Percentiles rank a stretch among this genome's conserved stretches.
Conservation (phyloP, 345 rosid genomes). For the Schrenkiella parvula region DNA sequence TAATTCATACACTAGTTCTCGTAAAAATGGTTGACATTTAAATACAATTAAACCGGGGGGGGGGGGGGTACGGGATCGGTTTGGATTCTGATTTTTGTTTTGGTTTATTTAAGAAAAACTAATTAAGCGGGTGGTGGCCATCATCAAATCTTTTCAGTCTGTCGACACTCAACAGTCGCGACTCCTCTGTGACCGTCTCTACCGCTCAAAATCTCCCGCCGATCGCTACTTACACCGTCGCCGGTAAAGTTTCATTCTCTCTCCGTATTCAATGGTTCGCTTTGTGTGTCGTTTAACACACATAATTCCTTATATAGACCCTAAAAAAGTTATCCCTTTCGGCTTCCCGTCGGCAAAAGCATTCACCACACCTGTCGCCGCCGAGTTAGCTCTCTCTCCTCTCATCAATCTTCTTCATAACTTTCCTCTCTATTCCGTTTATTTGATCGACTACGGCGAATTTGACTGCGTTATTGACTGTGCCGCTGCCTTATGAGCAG, state of each 20-base stretch:
- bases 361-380: background rate
- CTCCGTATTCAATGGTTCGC: background rate
- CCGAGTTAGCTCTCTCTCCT: background rate
- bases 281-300: background rate
- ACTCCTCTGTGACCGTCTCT: background rate
- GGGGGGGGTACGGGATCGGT: background rate
- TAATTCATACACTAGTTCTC: background rate
- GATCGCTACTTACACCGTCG: background rate
- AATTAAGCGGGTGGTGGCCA: background rate
- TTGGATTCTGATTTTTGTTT: background rate
- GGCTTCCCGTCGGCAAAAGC: background rate
- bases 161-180: conserved; percentile 7
- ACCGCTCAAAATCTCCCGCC: background rate
- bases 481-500: background rate
- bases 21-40: background rate
- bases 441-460: background rate
- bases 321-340: no score
- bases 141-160: conserved; percentile 4
- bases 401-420: background rate
- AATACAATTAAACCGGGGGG: background rate
- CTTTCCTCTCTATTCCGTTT: background rate
- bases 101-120: background rate
- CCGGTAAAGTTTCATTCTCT: background rate
- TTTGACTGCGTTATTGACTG: background rate
- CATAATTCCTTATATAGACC: background rate